Conservation (phyloP, 1,284 basidiomycete genomes). For the Pterula multifida region DNA sequence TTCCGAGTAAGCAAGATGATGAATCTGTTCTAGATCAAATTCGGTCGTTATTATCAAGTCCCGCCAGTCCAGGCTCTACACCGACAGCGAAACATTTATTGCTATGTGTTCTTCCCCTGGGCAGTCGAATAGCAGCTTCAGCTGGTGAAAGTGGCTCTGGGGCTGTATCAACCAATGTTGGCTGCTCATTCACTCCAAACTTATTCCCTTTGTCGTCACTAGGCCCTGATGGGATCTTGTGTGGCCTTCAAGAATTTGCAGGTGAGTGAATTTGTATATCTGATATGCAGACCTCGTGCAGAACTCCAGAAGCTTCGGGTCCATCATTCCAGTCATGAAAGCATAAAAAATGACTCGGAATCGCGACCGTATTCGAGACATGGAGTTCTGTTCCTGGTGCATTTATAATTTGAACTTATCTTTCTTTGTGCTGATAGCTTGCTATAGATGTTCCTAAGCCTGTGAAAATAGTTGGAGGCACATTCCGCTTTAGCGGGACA, state of each 20-base stretch:
- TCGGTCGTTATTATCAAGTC: constrained; percentile 10
- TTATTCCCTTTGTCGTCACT: constrained; percentile 28
- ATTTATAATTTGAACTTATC: too few relatives aligned
- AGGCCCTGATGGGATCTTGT: constrained; percentile 26
- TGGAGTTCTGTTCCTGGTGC: too few relatives aligned
- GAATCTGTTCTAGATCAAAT: constrained; percentile 15
- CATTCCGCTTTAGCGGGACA: constrained; percentile 39
- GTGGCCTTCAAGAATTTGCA: constrained; percentile 38
- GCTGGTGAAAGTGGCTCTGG: constrained; percentile 29
- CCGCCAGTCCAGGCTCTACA: constrained; percentile 16
- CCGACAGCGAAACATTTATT: constrained; percentile 32
- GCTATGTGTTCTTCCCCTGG: constrained; percentile 31
- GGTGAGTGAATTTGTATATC: constrained; percentile 22
- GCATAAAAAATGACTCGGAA: too few relatives aligned
- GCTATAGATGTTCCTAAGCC: background rate
- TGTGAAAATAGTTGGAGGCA: constrained; percentile 28
- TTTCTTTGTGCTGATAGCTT: background rate
- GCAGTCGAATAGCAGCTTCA: constrained; percentile 17
- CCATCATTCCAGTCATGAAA: too few relatives aligned
- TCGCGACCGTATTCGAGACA: too few relatives aligned
- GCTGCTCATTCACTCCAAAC: constrained; percentile 32
- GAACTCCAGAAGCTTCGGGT: too few relatives aligned
- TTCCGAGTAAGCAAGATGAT: constrained; percentile 5
- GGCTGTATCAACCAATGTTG: constrained; percentile 24
- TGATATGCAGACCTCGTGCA: too few relatives aligned